Base-by-base conservation (phyloP, 2,329 filamentous ascomycete genomes). In the Neonectria ditissima region DNA sequence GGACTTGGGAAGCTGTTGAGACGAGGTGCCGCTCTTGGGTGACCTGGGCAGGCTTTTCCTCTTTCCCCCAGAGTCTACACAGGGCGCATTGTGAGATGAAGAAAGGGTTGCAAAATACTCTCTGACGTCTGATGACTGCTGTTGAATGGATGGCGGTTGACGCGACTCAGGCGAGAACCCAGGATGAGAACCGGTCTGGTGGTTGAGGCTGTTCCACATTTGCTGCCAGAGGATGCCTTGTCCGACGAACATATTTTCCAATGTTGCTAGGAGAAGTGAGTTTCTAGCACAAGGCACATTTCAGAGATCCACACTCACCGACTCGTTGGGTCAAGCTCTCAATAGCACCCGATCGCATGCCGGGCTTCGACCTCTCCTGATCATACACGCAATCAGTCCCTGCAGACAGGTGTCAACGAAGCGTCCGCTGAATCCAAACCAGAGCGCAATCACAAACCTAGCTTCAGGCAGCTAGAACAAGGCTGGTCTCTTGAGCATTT, bases 401-500 rank as follows among this genome's bases (percentile, higher is more conserved):
- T 70, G 14, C 20, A 0, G n/a, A 4, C 14, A 13, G 1, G 20
- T 47, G 43, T 50, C 11, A 44, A 37, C 24, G 32, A 44, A 1
- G 13, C 75, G 28, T 62, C 76, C 76, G 76, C 37, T 74, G 69
- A 37, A 63, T 44, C 63, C 66, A 3, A 75, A 65, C 54, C 81
- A 83, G 53, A 81, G 78, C 1, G 4, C 4, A n/a, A n/a, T n/a
- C n/a, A 18, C 47, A 34, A 51, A 30, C 51, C 51, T 9, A 60
- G 51, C 9, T 60, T 60, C 2, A 51, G 24, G 18, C 58, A 60
- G 24, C 14, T 60, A 3, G 80, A 78, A 62, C 82, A 83, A 8
- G 81, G 81, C 51, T 80, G 78, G 28, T 75, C 70, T 22, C 80
- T 73, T 26, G 79, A 79, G 69, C 81, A 83, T 45, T 80, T 80